Evolutionary conservation across 2,329 filamentous ascomycete species (phyloP), one percentile per base, ranked within the genome.

Genomic region (Dichotomopilus funicola): DNA sequence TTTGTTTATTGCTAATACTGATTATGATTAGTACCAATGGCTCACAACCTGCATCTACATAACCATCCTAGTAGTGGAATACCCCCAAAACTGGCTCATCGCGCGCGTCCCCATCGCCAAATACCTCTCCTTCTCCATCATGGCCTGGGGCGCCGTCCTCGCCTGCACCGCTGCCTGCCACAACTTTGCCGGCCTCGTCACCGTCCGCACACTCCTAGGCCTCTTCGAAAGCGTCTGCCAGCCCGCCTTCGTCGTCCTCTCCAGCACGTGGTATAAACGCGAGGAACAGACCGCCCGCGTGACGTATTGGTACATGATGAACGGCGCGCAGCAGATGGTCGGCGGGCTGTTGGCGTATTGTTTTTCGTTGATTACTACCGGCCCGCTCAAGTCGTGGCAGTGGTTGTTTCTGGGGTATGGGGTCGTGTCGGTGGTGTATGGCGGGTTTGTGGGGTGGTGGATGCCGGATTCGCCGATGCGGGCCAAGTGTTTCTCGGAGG

Each of bases 241-340:
- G 66, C 86, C 86, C 0, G 75, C 78, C 2, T 88, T 89, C 62
- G 73, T 89, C 34, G 72, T 89, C 51, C 74, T 89, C 53, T 85
- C 80, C 0, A 76, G 78, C 37, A 86, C 87, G 74, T 89, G 86
- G 86, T 89, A 89, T 68, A 81, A 80, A 57, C 76, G 84, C 37
- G 79, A 85, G 54, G 85, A 89, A 62, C 86, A 89, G 64, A 79
- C 84, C 0, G 68, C 78, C 0, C 79, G 81, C 5, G 83, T 88
- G 3, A 86, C 83, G 0, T 87, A 83, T 68, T 89, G 86, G 85
- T 86, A 87, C 68, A 87, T 87, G 81, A 89, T 88, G 84, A 89
- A 89, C 65, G 86, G 51, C 35, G 59, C 1, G 78, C 86, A 89
- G 65, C 86, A 88, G 64, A 85, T 89, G 50, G 83, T 88, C 6